Evolutionary conservation across 2,329 filamentous ascomycete species (phyloP), one percentile per base, ranked within the genome.

Genomic region (Epichloe bromicola): DNA sequence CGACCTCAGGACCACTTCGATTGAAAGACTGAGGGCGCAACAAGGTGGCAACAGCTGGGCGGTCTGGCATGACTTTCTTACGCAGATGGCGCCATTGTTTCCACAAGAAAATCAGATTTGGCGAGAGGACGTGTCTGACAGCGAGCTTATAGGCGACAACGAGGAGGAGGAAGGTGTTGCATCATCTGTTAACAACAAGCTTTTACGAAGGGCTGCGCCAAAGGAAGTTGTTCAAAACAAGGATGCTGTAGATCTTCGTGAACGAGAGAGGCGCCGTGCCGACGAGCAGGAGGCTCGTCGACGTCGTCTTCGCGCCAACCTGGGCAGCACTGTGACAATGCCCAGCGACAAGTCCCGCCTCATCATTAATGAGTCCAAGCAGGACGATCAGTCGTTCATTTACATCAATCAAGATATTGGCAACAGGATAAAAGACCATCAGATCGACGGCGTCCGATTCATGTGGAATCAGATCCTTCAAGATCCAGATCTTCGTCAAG

Each of bases 381-480:
- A 73, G 19, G 76, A 82, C 3, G 67, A 77, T 14, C 70, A 85
- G 56, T 73, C 74, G 0, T 72, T 81, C 45, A 76, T 88, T 30
- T 83, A 79, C 55, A 67, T 95, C 48, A 74, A 86, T 57, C 65
- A 75, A 0, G 65, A 76, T 7, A 86, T 91, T 50, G 83, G 79
- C 1, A 60, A 59, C 7, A 71, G 70, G 5, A 86, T 95, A 54
- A 91, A 93, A 59, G 73, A 80, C 8, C 88, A 95, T 64, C 90
- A 96, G 61, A 73, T 94, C 45, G 74, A 80, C 1, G 90, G 90
- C 1, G 80, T 95, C 19, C 82, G 83, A 11, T 95, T 95, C 65
- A 78, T 96, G 72, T 96, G 90, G 88, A 82, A 88, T 57, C 85
- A 91, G 56, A 71, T 95, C 43, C 78, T 91, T 5, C 74, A 76